Percentiles rank a stretch among this genome's conserved stretches.
These are phyloP conservation scores for Micromonas pusilla DNA, from an alignment of 139 green algal species.

Conservation along the genomic window DNA sequence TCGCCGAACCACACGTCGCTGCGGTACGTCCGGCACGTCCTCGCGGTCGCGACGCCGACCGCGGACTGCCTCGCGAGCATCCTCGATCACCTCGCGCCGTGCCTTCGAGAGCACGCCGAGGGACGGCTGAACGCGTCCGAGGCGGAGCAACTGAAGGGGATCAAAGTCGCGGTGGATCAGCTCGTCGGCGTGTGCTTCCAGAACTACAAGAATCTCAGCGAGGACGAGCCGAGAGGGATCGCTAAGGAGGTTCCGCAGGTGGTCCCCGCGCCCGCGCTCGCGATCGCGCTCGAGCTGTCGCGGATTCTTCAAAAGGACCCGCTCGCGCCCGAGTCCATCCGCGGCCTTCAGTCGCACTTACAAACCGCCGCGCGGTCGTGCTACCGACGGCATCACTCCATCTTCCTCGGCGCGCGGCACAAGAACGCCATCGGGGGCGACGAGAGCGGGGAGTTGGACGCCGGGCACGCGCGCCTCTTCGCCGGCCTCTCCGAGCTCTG, in stretches of 20 bases:
- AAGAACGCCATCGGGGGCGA: neutral
- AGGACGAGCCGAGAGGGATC: constrained; percentile 8
- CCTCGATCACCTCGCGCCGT: neutral
- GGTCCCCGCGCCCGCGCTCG: constrained; percentile 9
- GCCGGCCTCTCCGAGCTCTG: neutral
- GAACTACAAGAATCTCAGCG: constrained; percentile 13
- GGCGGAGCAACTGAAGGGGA: neutral
- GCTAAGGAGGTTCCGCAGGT: neutral
- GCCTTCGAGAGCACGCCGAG: neutral
- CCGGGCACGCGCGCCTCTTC: neutral
- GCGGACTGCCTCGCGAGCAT: constrained; percentile 14
- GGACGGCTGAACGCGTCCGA: neutral
- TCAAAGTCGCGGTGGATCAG: neutral
- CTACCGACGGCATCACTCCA: neutral
- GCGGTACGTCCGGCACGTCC: constrained; percentile 11
- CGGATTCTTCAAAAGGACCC: neutral
- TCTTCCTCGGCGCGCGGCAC: neutral
- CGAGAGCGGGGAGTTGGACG: neutral
- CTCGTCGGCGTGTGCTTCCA: constrained; percentile 23
- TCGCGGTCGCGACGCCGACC: constrained; percentile 19
- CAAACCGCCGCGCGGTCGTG: constrained; percentile 13
- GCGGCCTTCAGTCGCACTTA: neutral
- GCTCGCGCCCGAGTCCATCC: neutral
- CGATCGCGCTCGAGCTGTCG: constrained; percentile 13
- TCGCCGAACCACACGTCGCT: neutral